These are phyloP conservation scores for Orychophragmus violaceus DNA, from an alignment of 345 rosid species.

Conservation along the genomic window DNA sequence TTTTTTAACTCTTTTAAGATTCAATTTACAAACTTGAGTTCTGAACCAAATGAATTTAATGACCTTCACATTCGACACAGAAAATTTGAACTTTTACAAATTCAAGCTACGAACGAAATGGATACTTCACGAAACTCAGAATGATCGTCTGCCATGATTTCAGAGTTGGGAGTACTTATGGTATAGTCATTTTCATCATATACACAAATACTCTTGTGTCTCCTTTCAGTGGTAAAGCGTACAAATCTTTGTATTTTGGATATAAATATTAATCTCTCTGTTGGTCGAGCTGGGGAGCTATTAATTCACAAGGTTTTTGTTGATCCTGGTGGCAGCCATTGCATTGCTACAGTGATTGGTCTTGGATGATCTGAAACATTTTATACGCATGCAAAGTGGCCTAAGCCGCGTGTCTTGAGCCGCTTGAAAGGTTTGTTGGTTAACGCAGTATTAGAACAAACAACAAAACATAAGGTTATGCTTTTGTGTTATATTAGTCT, in stretches of 20 bases:
- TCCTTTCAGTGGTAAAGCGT: not conserved
- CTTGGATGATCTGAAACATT: constrained; percentile 81
- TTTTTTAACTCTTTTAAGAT: too few species aligned
- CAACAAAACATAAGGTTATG: constrained; percentile 90
- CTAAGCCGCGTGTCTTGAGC: constrained; percentile 68
- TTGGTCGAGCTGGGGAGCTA: constrained; percentile 83
- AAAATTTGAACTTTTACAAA: not conserved
- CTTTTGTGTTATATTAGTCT: constrained; percentile 2
- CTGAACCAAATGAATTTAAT: too few species aligned
- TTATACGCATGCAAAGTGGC: constrained; percentile 94
- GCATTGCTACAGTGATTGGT: constrained; percentile 77
- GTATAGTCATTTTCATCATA: constrained; percentile 34
- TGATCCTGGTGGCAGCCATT: constrained; percentile 98
- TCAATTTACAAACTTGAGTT: too few species aligned
- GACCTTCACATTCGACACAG: too few species aligned
- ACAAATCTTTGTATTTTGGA: not conserved
- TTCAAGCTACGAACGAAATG: not conserved
- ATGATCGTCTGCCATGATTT: constrained; percentile 83
- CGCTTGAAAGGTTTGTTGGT: constrained; percentile 81
- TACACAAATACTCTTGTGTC: not conserved
- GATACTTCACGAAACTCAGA: not conserved
- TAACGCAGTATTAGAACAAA: constrained; percentile 85
- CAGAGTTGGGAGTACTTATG: constrained; percentile 70
- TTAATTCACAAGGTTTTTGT: constrained; percentile 85
- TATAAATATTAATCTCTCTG: constrained; percentile 80